Conservation (phyloP, 1,284 basidiomycete genomes). For the Phylloboletellus chloephorus region DNA sequence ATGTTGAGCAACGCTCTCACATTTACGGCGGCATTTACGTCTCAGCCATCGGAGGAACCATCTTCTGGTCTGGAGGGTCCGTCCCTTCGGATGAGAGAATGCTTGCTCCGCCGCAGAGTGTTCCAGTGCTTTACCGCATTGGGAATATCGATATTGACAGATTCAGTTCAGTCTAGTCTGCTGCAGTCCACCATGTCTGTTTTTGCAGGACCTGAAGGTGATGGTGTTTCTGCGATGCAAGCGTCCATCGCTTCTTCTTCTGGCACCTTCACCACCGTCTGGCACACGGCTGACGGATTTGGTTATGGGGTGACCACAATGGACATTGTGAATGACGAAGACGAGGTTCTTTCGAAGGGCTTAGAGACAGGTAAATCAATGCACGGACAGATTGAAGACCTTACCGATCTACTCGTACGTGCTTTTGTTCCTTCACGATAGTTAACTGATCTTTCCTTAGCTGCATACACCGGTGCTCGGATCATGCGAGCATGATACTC, state of each 20-base stretch:
- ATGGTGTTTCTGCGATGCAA: constrained; percentile 73
- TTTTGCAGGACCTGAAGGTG: constrained; percentile 82
- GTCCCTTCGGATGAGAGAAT: constrained; percentile 74
- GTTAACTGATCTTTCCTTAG: constrained; percentile 37
- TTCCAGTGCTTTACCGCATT: constrained; percentile 87
- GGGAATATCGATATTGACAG: constrained; percentile 75
- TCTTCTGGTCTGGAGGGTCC: constrained; percentile 45
- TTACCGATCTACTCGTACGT: constrained; percentile 70
- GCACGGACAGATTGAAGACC: constrained; percentile 64
- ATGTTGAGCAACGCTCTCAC: constrained; percentile 87
- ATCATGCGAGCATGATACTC: constrained; percentile 83
- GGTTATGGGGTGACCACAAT: constrained; percentile 88
- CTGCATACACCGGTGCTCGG: constrained; percentile 76
- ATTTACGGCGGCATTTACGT: constrained; percentile 73
- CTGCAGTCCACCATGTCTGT: constrained; percentile 82
- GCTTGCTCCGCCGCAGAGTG: constrained; percentile 77
- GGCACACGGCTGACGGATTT: constrained; percentile 86
- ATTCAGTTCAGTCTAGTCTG: constrained; percentile 74
- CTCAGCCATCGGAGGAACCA: constrained; percentile 47
- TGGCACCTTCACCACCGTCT: constrained; percentile 80
- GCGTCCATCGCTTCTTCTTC: constrained; percentile 88
- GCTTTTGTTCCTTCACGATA: constrained; percentile 6
- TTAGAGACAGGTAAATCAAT: constrained; percentile 27
- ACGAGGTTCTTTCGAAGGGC: constrained; percentile 27
- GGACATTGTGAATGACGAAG: constrained; percentile 44